Evolutionary conservation across 1,139 yeast genomes (phyloP), one percentile per base, ranked within the genome.

Genomic region (Taphrina communis): DNA sequence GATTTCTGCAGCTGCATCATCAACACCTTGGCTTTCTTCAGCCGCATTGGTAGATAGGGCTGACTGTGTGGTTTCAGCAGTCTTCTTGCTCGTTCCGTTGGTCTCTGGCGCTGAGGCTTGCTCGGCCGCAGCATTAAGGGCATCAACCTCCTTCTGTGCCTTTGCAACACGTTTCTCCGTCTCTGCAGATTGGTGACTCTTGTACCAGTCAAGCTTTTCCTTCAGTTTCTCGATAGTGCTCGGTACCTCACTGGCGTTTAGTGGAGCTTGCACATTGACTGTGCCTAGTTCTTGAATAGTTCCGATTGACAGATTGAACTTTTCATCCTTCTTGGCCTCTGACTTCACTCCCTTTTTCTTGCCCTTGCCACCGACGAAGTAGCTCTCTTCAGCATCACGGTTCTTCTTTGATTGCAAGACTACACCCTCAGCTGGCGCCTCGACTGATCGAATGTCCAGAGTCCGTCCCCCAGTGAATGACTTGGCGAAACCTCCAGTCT

Each of bases 221-320:
- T 88, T 87, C 80, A 94, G 85, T 75, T 86, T 82, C 71, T 83
- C 86, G 75, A 90, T 79, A 73, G 96, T 86, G 67, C 80, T 80
- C 61, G 88, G 83, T 73, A 89, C 87, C 69, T 90, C 96, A 38
- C 88, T 95, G 74, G 85, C 82, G 75, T 88, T 85, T 72, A 88
- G 83, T 77, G 99, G 99, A 74, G 93, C 86, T 68, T 90, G 83
- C 73, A 94, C 85, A 72, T 88, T 87, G 78, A 93, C 85, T 75
- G 89, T 88, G 72, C 91, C 84, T 75, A 95, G 85, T 71, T 90
- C 85, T 73, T 88, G 88, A 76, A 94, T 88, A 73, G 91, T 84
- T 72, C 88, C 88, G 70, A 96, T 89, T 77, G 93, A 94, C 75
- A 94, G 85, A 72, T 88, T 84, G 78, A 92, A 88, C 80, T 85